A percentile compares a stretch with the other conserved stretches of the same genome.
Conservation (phyloP, 164 flowering plant genomes). For the Sedum album region DNA sequence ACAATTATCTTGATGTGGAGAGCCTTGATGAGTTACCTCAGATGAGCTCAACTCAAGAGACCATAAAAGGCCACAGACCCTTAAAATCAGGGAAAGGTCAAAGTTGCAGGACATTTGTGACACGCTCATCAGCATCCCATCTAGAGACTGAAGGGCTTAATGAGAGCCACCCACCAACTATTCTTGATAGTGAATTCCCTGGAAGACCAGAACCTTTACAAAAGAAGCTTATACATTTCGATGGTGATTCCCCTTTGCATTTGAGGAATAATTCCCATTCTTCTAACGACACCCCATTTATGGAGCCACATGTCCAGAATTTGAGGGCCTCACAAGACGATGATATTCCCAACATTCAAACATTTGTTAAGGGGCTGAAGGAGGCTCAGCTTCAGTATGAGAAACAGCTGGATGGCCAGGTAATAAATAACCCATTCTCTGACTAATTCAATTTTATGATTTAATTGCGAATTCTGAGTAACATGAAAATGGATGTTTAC, state of each 20-base stretch:
- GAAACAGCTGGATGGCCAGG: slow-evolving; percentile 55
- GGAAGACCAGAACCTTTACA: slow-evolving; percentile 43
- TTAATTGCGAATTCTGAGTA: background rate
- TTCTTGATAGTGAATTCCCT: slow-evolving; percentile 28
- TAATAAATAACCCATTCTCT: slow-evolving; percentile 14
- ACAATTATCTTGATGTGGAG: background rate
- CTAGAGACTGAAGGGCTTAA: slow-evolving; percentile 20
- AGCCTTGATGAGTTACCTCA: slow-evolving; percentile 23
- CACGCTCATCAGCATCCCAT: slow-evolving; percentile 22
- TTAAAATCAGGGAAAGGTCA: slow-evolving; percentile 26
- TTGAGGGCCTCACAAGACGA: slow-evolving; percentile 34
- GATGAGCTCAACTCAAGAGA: slow-evolving; percentile 13
- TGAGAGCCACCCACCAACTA: slow-evolving; percentile 40
- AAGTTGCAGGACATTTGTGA: slow-evolving; percentile 32
- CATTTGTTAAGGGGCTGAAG: slow-evolving; percentile 73
- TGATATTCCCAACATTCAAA: slow-evolving; percentile 64
- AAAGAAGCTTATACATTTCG: slow-evolving; percentile 24
- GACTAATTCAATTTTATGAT: background rate
- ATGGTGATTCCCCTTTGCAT: slow-evolving; percentile 16
- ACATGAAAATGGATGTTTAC: background rate
- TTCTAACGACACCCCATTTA: slow-evolving; percentile 29
- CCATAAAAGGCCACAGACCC: slow-evolving; percentile 19
- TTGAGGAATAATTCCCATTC: slow-evolving; percentile 42
- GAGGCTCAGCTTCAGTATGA: slow-evolving; percentile 64
- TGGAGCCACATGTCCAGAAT: slow-evolving; percentile 21